Evolutionary conservation across 2,329 filamentous ascomycete genomes (phyloP), one percentile per base, ranked within the genome.

Genomic region (Ascochyta fabae): DNA sequence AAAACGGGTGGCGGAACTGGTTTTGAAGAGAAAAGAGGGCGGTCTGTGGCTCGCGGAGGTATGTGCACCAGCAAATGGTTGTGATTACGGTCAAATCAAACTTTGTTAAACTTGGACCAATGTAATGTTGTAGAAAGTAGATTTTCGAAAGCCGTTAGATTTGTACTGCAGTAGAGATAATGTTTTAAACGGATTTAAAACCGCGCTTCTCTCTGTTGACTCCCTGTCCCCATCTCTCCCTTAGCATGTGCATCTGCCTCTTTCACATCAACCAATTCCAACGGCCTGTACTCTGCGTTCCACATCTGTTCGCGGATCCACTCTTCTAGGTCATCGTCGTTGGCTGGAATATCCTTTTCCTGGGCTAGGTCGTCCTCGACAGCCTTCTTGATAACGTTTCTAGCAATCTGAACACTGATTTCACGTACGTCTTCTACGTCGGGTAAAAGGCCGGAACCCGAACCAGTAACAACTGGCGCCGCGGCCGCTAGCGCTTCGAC

Each of bases 241-340:
- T 75, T 87, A 0, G 87, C 88, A 60, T 80, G 75, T n/a, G 84
- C 78, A 43, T 80, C 83, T 1, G 87, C 86, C 0, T 70, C 72
- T 5, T 78, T 74, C 26, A 79, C 75, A 19, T 62, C 76, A 5
- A 91, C 86, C 33, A 81, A 78, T 69, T 81, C 83, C 62, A 92
- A 71, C 1, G 85, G 83, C 24, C 89, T 75, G 71, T 93, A 94
- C 44, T 80, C 81, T 0, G 90, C 82, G 59, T 88, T 79, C 90
- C 90, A 93, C 90, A 93, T 93, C 79, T 92, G 90, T 76, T 87
- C 87, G 24, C 81, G 74, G 56, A 93, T 87, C 90, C 90, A 94
- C 53, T 84, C 83, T 51, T 90, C 86, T 31, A 91, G 65, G 3
- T 86, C 83, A 0, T 67, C 77, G 1, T 85, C 79, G 6, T 78